phyloP scores from a whole-genome alignment of 768 basidiomycete species.

The Mycena belliarum region DNA sequence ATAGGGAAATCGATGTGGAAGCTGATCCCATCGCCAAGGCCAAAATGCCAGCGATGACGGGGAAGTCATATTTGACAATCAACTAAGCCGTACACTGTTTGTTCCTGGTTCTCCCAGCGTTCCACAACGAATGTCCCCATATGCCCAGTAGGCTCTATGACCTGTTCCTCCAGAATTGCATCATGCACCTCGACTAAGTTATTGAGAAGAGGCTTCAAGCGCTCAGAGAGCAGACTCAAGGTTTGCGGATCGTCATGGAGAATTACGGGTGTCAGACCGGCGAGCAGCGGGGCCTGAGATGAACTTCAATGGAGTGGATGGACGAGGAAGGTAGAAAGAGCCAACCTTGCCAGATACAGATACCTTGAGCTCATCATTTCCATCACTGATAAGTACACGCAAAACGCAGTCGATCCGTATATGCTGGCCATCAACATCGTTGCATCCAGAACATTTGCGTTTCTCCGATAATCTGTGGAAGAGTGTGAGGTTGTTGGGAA shows the following conservation, averaged over 20 bases:
- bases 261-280: slow-evolving; percentile 45
- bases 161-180: slow-evolving; percentile 3
- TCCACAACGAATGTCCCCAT: slow-evolving; percentile 10
- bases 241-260: slow-evolving; percentile 41
- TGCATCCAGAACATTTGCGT: slow-evolving; percentile 52
- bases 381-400: slow-evolving; percentile 54
- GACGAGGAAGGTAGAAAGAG: not conserved
- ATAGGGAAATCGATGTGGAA: too few relatives aligned
- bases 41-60: too few relatives aligned
- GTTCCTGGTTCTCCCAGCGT: not conserved
- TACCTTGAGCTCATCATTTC: slow-evolving; percentile 43
- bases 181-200: slow-evolving; percentile 45
- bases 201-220: slow-evolving; percentile 49
- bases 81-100: slow-evolving; percentile 1
- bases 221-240: slow-evolving; percentile 37
- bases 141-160: slow-evolving; percentile 1
- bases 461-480: slow-evolving; percentile 43
- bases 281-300: slow-evolving; percentile 44
- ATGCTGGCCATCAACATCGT: slow-evolving; percentile 52
- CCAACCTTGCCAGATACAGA: slow-evolving; percentile 50
- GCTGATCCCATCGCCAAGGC: too few relatives aligned
- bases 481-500: not conserved
- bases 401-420: slow-evolving; percentile 50
- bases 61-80: not conserved
- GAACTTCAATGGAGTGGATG: not conserved